These are phyloP conservation scores for Collybiopsis confluens DNA, from an alignment of 768 basidiomycete species.

Conservation along the genomic window DNA sequence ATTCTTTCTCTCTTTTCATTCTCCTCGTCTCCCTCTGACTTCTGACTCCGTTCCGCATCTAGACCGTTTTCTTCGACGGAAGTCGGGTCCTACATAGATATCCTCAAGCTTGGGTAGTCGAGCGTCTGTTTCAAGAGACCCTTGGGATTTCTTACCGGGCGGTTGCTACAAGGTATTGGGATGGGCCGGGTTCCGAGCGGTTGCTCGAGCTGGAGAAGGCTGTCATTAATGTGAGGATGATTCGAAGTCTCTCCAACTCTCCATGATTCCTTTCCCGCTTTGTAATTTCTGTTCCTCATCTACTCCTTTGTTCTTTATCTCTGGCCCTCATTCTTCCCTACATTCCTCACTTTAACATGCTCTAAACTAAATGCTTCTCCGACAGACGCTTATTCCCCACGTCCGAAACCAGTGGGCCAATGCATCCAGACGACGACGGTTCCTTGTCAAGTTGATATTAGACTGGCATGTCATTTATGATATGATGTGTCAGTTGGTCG, in stretches of 20 bases:
- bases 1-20: too few relatives aligned
- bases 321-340: too few relatives aligned
- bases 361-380: too few relatives aligned
- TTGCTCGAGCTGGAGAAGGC: constrained; percentile 36
- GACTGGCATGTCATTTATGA: constrained; percentile 69
- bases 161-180: constrained; percentile 41
- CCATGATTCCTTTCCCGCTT: too few relatives aligned
- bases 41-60: not conserved
- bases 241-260: too few relatives aligned
- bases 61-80: constrained; percentile 61
- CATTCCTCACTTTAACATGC: too few relatives aligned
- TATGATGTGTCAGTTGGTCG: constrained; percentile 20
- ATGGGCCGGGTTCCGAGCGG: constrained; percentile 27
- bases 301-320: too few relatives aligned
- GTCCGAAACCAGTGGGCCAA: constrained; percentile 65
- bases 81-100: constrained; percentile 48
- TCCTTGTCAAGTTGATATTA: constrained; percentile 56
- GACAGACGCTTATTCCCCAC: constrained; percentile 56
- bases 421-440: constrained; percentile 60
- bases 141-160: constrained; percentile 50
- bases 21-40: too few relatives aligned
- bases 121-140: constrained; percentile 62
- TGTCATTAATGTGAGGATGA: constrained; percentile 40
- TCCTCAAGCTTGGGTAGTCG: constrained; percentile 50
- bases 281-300: too few relatives aligned